Conservation (phyloP, 768 basidiomycete species). For the Tulasnella sp. region DNA sequence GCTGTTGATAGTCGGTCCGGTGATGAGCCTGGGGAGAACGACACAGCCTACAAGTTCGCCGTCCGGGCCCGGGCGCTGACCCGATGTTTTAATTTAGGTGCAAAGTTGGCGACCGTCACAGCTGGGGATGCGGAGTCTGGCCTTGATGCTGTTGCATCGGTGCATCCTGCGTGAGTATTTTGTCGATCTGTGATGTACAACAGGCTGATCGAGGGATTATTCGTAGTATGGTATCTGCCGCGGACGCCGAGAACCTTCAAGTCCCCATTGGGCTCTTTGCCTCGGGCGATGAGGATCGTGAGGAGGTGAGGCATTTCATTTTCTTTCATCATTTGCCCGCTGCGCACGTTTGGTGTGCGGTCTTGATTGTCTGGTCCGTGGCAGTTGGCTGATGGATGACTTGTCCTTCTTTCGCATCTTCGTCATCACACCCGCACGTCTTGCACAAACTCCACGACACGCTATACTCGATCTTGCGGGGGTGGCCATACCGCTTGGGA, state of each 20-base stretch:
- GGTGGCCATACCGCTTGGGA: neutral
- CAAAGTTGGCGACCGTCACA: no score
- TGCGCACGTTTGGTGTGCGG: no score
- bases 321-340: no score
- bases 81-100: constrained; percentile 28
- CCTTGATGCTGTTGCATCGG: constrained; percentile 34
- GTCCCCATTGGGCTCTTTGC: constrained; percentile 45
- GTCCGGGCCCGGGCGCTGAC: no score
- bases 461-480: neutral
- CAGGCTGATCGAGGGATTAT: neutral
- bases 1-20: no score
- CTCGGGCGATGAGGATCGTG: constrained; percentile 44
- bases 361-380: neutral
- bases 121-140: no score
- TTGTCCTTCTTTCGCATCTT: neutral
- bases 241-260: constrained; percentile 39
- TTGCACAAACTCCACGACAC: neutral
- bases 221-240: constrained; percentile 38
- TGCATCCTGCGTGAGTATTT: constrained; percentile 45
- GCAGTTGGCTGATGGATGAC: neutral
- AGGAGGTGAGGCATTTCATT: no score
- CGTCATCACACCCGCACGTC: no score
- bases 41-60: no score
- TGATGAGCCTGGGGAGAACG: no score
- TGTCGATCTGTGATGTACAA: neutral